phyloP scores from a whole-genome alignment of 2,329 filamentous ascomycete genomes.

The Cercospora sp. region DNA sequence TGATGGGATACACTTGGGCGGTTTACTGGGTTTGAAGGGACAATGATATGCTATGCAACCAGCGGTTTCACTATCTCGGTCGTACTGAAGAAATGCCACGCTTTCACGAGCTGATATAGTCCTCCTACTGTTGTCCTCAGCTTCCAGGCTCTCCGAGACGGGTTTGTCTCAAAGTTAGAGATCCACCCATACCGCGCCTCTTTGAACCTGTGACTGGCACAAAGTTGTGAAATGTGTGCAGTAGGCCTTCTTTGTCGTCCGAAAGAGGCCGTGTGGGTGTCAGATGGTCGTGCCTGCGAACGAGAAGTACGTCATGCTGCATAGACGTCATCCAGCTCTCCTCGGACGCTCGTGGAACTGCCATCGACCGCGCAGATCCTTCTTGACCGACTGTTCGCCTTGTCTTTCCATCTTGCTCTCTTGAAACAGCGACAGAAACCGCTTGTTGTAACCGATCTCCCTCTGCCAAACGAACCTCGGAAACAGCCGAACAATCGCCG shows the following conservation, averaged over 20 bases:
- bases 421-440: neutral
- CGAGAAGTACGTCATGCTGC: neutral
- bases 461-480: neutral
- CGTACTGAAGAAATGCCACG: neutral
- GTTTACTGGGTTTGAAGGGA: too few relatives aligned
- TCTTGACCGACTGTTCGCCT: neutral
- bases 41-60: too few relatives aligned
- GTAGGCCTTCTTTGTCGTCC: neutral
- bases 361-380: neutral
- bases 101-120: neutral
- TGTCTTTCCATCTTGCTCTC: neutral
- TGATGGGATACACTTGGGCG: neutral
- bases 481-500: slow-evolving; percentile 13
- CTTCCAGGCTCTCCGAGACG: neutral
- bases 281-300: neutral
- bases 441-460: neutral
- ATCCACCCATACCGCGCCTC: neutral
- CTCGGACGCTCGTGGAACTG: neutral
- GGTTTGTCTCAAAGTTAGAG: neutral
- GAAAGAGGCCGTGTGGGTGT: neutral
- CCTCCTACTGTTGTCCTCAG: neutral
- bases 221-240: neutral
- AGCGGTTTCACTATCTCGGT: too few relatives aligned
- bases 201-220: neutral
- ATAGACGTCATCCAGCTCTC: slow-evolving; percentile 4